Evolutionary conservation across 257 asterid genomes (phyloP).

Genomic region (Fraxinus cuspidata): DNA sequence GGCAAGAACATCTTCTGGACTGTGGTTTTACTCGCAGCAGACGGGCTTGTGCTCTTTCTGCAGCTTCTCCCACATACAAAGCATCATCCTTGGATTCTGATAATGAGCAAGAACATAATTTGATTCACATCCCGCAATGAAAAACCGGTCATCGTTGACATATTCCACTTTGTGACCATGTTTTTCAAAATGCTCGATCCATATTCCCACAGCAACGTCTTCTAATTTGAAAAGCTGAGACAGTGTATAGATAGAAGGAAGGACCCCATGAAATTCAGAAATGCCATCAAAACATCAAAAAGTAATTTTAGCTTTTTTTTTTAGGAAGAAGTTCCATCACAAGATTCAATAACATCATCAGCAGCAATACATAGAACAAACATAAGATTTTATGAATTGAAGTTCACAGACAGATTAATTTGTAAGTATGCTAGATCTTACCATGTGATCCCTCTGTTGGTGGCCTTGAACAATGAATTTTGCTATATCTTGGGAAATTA

Average conservation of each 20-base stretch:
- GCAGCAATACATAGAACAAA: not conserved
- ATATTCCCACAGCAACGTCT: constrained; percentile 96
- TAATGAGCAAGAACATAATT: constrained; percentile 87
- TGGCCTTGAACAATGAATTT: constrained; percentile 78
- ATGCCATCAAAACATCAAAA: not conserved
- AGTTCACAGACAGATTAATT: not conserved
- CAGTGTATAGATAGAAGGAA: not conserved
- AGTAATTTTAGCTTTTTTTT: not conserved
- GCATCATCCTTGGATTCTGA: constrained; percentile 76
- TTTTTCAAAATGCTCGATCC: constrained; percentile 69
- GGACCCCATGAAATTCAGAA: not conserved
- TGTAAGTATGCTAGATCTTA: constrained; percentile 24
- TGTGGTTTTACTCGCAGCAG: constrained; percentile 62
- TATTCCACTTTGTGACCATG: constrained; percentile 50
- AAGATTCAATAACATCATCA: not conserved
- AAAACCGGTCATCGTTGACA: constrained; percentile 55
- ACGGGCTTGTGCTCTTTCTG: constrained; percentile 66
- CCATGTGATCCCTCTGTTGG: constrained; percentile 64
- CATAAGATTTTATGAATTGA: not conserved
- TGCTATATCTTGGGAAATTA: constrained; percentile 83
- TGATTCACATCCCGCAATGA: constrained; percentile 77
- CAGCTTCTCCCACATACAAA: constrained; percentile 87
- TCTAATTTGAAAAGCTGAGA: constrained; percentile 83
- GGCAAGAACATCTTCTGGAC: not conserved
- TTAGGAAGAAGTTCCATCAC: not conserved